Base-by-base conservation (phyloP, 139 green algal species). In the Pleodorina starrii region DNA sequence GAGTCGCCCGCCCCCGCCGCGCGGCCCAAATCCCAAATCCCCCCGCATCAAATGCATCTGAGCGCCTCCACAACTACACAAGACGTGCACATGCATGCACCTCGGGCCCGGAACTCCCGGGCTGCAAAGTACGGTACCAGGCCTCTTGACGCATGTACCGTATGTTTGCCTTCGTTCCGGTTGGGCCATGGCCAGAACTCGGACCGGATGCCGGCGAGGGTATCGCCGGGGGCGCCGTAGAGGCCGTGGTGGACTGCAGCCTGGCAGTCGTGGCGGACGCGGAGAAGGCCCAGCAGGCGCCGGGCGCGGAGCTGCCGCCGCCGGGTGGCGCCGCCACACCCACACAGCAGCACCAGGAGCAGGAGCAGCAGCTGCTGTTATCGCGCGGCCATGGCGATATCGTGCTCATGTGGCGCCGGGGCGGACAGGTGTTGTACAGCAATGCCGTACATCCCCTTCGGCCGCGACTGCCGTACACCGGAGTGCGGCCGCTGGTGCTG, bases 401-500 rank as follows among this genome's bases (percentile, higher is more conserved):
- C 16, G 32, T 73, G 0, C 63, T 93, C 0, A 51, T 92, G 75
- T 75, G 82, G 46, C 71, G 40, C 9, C 9, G 27, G 4, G 40
- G 51, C 36, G 38, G 9, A 0, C 35, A 17, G 14, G 71, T 69
- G 2, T 85, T 12, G 44, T 60, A 78, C 51, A 92, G 82, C 46
- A 81, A 90, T 10, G n/a, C 54, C 3, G 51, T 90, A 38, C 75
- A 87, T 35, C 92, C 91, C 9, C 59, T 95, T n/a, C 86, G 91
- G 7, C 89, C 89, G 9, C 19, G 21, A n/a, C 74, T 90, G 21
- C 94, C 92, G n/a, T 79, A 93, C 36, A 82, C 81, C 7, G 92
- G 92, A 14, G 82, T 86, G 25, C 91, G 90, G 11, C 92, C 94
- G 0, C 68, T 94, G 40, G 44, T 85, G 0, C 83, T 96, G 38